Base-by-base conservation (phyloP, 305 asterid species). In the Rubia peregrina region DNA sequence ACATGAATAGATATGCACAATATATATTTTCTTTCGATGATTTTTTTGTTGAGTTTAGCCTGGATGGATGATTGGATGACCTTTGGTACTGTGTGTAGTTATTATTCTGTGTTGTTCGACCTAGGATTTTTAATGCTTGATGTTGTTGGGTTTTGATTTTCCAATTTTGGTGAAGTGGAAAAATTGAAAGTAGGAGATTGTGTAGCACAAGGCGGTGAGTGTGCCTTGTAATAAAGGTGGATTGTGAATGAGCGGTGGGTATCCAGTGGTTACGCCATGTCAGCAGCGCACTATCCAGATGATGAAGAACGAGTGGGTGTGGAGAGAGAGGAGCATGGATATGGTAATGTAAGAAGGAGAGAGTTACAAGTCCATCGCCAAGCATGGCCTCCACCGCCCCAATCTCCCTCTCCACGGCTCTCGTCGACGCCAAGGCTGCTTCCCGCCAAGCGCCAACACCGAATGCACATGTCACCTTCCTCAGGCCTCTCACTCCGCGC, bases 361-460 rank as follows among this genome's bases (percentile, higher is more conserved):
- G 14, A 46, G 53, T n/a, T 3, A 0, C 53, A 1, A 11, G 17
- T 13, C 16, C 51, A 10, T 16, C 53, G 12, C 17, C 13, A n/a
- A 49, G 7, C 21, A 49, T 49, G 56, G 56, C 56, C 19, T 49
- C 56, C 56, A 49, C 21, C 62, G 71, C 89, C 74, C 90, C 85
- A 38, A 75, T 87, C 57, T 87, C 77, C 86, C 7, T 84, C 88
- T 26, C 92, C 7, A 81, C 92, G 21, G 64, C 86, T 61, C 75
- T 82, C 46, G 44, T 81, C 33, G 86, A 80, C 67, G 69, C 83
- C 77, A 87, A 80, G 77, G 74, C 81, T 61, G 74, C 82, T 67
- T 69, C 83, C 69, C 89, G 85, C 65, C 83, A 73, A 57, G 36
- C 80, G 1, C 57, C 88, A 3, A 62, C 74, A 36, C 62, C 85